Evolutionary conservation across 2,329 filamentous ascomycete species (phyloP), one percentile per base, ranked within the genome.

Genomic region (Cyclaneusma minus): DNA sequence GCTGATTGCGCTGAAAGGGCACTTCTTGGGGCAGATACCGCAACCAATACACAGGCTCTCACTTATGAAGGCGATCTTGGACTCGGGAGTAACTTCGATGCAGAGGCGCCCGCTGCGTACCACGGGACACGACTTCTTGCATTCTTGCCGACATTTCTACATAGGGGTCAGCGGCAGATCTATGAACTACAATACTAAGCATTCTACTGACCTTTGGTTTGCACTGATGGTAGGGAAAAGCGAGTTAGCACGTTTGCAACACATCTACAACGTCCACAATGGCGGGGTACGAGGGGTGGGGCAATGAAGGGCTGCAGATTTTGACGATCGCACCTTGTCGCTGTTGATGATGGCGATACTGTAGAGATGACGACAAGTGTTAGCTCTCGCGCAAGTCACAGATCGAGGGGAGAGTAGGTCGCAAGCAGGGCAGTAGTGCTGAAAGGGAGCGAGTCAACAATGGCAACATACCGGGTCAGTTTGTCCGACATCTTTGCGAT

Each of bases 1-100:
- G 54, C 87, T 91, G 59, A 98, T 98, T 45, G 89, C 89, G 49
- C 85, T 79, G 57, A 98, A 98, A 10, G 89, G 89, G 55, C 89
- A 98, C 57, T 95, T 95, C 65, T 98, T 98, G 22, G 87, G 84
- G 56, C 91, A 98, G 61, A 98, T 98, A 75, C 89, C 91, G 51
- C 91, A 98, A 56, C 89, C 89, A 47, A 95, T 94, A 54, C 87
- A 94, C 35, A 94, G 72, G 37, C 72, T 73, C 56, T 98, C 89
- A 39, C 87, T 95, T 48, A 98, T 92, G 66, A 94, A 98, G 52
- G 89, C 89, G 44, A 98, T 87, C 49, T 87, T 87, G 39, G 87
- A 91, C 31, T 81, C 70, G 36, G 81, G 62, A 28, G 68, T 64
- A 46, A 98, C 91, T 64, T 98, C 87, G 52, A 95, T 94, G 58